Evolutionary conservation across 1,284 basidiomycete species (phyloP), one percentile per base, ranked within the genome.

Genomic region (Apiotrichum domesticum): DNA sequence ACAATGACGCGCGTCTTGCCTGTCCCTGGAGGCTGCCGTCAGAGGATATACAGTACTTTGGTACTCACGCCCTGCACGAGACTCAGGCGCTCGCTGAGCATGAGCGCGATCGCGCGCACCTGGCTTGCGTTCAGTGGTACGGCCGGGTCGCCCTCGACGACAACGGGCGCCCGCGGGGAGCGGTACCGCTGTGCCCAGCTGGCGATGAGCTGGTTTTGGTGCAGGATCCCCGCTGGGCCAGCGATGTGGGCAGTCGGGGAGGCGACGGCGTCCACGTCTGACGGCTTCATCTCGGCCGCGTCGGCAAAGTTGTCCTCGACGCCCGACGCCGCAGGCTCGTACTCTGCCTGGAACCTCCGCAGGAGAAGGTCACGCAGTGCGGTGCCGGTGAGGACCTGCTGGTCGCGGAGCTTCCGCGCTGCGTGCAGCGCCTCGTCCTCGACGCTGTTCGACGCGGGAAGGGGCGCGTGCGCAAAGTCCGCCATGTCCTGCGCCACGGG

Each of bases 1-100:
- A 94, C 86, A 51, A 97, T 91, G 0, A 93, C 95, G 67, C 87
- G 86, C 1, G 92, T 95, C 77, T 97, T 97, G 47, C 93, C 91
- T 0, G 93, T 97, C n/a, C 93, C 93, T 6, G 93, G 93, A 29
- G 93, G 93, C 86, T 90, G 63, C 10, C 4, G 44, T 59, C 43
- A 59, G 54, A 29, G 32, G 1, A 13, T 1, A 21, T 29, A 45
- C 46, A 46, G 21, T 60, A 52, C 37, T 34, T 44, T 37, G 61
- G 3, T 2, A 79, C 85, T 70, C 72, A 90, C 89, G 13, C 93
- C 93, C 77, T 96, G 93, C 21, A 96, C 84, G 29, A 96, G 79
- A 69, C 87, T 88, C 40, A 91, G 74, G 35, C 84, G 79, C 64
- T 91, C 82, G 6, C 84, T 83, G 46, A 96, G 80, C 87, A 95